Evolutionary conservation across 202 grass and related monocot species (phyloP).

Genomic region (Hordeum pubiflorum): DNA sequence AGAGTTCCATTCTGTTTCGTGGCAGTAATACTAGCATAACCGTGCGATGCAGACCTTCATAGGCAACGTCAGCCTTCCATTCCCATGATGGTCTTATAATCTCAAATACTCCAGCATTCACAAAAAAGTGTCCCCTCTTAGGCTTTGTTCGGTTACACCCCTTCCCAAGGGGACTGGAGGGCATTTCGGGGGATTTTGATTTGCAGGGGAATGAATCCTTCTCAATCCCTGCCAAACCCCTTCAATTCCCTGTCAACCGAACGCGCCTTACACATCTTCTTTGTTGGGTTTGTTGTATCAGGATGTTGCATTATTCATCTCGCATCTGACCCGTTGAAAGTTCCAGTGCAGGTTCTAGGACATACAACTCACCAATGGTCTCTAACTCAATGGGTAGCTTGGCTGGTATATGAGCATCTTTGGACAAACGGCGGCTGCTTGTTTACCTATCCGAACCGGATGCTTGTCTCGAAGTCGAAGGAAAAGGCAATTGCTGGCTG

Average conservation of each 20-base stretch:
- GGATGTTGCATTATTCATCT: background rate
- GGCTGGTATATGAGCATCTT: constrained; percentile 16
- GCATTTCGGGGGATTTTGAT: no score
- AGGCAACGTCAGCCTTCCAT: background rate
- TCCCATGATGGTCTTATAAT: background rate
- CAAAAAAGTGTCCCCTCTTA: background rate
- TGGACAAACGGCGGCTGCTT: constrained; percentile 16
- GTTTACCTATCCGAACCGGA: background rate
- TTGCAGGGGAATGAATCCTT: no score
- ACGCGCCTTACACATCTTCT: background rate
- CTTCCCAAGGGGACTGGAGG: no score
- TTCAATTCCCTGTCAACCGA: no score
- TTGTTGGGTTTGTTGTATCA: background rate
- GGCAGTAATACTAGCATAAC: background rate
- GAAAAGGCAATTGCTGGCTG: constrained; percentile 13
- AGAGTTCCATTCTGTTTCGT: background rate
- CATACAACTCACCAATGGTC: background rate
- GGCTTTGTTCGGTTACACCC: no score
- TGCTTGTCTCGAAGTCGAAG: background rate
- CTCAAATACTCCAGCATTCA: background rate
- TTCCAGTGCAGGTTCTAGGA: constrained; percentile 11
- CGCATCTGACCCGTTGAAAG: background rate
- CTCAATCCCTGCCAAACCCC: no score
- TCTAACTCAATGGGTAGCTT: constrained; percentile 34
- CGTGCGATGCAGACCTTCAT: background rate